Conservation (phyloP, 1,284 basidiomycete genomes). For the Singerocomus rubriflavus region DNA sequence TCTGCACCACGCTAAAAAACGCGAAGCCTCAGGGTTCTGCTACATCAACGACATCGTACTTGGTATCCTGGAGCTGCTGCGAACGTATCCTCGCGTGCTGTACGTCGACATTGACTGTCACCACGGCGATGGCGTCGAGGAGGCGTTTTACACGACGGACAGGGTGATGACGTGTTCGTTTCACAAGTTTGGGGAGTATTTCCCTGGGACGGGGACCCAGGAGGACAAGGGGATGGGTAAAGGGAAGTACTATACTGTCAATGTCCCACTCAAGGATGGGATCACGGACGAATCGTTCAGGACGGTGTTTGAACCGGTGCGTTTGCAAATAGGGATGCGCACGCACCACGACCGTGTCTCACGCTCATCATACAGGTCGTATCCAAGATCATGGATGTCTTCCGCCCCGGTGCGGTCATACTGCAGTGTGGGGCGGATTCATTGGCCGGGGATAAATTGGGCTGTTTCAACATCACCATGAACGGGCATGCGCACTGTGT, state of each 20-base stretch:
- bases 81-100: constrained; percentile 87
- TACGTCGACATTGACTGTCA: constrained; percentile 99
- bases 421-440: constrained; percentile 99
- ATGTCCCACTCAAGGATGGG: constrained; percentile 94
- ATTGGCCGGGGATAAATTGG: constrained; percentile 93
- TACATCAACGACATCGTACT: constrained; percentile 96
- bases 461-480: constrained; percentile 97
- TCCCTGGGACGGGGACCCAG: constrained; percentile 93
- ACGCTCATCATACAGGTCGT: constrained; percentile 59
- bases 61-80: constrained; percentile 91
- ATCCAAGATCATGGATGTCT: constrained; percentile 87
- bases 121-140: constrained; percentile 98
- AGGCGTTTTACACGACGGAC: constrained; percentile 99
- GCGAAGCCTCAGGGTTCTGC: constrained; percentile 97
- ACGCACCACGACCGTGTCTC: background rate
- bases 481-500: constrained; percentile 99
- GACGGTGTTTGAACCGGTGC: constrained; percentile 85
- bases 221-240: constrained; percentile 84
- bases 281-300: constrained; percentile 95
- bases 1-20: constrained; percentile 97
- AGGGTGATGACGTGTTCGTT: constrained; percentile 98
- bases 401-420: constrained; percentile 92
- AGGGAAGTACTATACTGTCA: constrained; percentile 89
- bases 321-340: constrained; percentile 28
- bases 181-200: constrained; percentile 99